phyloP scores from a whole-genome alignment of 495 filamentous ascomycete genomes.

The Lepidopterella palustris region DNA sequence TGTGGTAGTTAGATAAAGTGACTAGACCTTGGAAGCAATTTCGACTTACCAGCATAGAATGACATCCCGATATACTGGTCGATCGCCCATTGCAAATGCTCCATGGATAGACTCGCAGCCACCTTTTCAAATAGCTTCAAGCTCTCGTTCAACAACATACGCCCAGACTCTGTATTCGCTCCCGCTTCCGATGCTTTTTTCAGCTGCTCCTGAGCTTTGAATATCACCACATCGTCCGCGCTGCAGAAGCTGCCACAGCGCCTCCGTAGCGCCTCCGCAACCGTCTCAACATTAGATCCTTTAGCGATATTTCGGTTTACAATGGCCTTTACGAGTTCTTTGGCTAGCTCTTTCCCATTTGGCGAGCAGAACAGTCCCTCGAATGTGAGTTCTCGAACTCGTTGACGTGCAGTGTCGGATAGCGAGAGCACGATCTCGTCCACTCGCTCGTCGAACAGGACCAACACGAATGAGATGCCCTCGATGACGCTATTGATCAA shows the following conservation, averaged over 20 bases:
- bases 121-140: constrained; percentile 82
- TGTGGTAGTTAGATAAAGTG: constrained; percentile 15
- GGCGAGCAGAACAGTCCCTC: constrained; percentile 74
- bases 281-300: constrained; percentile 92
- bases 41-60: constrained; percentile 63
- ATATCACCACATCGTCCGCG: constrained; percentile 90
- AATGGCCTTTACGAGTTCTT: constrained; percentile 93
- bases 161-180: constrained; percentile 66
- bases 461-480: constrained; percentile 88
- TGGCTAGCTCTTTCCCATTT: constrained; percentile 82
- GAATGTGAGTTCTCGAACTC: constrained; percentile 71
- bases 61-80: constrained; percentile 68
- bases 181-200: constrained; percentile 77
- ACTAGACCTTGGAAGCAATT: neutral
- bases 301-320: constrained; percentile 95
- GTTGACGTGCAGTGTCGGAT: constrained; percentile 58
- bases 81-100: constrained; percentile 71
- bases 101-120: constrained; percentile 67
- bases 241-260: constrained; percentile 96
- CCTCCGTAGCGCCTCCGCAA: constrained; percentile 83
- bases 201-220: constrained; percentile 93
- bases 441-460: constrained; percentile 86
- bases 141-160: constrained; percentile 80
- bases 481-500: constrained; percentile 83
- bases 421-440: constrained; percentile 80